A percentile compares a stretch with the other conserved stretches of the same genome.
Evolutionary conservation across 768 basidiomycete species (phyloP).

Genomic region (Russula sp.): DNA sequence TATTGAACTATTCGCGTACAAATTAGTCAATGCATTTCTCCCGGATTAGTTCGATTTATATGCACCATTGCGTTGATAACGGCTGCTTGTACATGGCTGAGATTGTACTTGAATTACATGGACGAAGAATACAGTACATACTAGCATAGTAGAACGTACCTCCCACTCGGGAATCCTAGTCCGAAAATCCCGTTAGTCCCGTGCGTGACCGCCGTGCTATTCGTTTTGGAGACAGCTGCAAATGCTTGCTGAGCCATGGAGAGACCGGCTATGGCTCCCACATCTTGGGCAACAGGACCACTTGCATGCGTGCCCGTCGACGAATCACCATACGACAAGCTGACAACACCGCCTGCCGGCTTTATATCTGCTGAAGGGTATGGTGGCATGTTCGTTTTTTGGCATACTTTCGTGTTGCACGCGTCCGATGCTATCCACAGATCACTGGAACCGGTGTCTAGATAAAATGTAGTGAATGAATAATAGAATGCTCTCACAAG

Average conservation of each 20-base stretch:
- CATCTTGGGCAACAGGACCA: conserved; percentile 63
- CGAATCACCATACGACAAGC: conserved; percentile 68
- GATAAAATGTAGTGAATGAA: neutral
- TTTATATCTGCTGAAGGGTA: conserved; percentile 21
- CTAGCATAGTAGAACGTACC: conserved; percentile 19
- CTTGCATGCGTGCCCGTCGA: conserved; percentile 62
- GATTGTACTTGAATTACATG: neutral
- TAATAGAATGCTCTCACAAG: neutral
- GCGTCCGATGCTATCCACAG: conserved; percentile 26
- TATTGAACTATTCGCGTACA: conserved; percentile 18
- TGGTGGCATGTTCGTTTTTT: conserved; percentile 18
- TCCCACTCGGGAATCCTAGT: conserved; percentile 57
- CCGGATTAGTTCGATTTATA: neutral
- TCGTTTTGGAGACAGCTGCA: conserved; percentile 65
- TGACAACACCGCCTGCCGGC: conserved; percentile 42
- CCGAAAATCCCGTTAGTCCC: conserved; percentile 68
- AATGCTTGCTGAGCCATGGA: conserved; percentile 53
- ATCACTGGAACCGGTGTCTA: conserved; percentile 30
- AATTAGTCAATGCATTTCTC: neutral
- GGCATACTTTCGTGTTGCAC: conserved; percentile 21
- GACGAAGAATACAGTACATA: neutral
- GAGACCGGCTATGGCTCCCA: conserved; percentile 53
- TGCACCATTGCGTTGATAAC: conserved; percentile 18
- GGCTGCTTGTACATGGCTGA: conserved; percentile 20
- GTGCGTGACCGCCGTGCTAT: conserved; percentile 55